Evolutionary conservation across 176 grass and related monocot genomes (phyloP).

Genomic region (Rhynchospora pubera): DNA sequence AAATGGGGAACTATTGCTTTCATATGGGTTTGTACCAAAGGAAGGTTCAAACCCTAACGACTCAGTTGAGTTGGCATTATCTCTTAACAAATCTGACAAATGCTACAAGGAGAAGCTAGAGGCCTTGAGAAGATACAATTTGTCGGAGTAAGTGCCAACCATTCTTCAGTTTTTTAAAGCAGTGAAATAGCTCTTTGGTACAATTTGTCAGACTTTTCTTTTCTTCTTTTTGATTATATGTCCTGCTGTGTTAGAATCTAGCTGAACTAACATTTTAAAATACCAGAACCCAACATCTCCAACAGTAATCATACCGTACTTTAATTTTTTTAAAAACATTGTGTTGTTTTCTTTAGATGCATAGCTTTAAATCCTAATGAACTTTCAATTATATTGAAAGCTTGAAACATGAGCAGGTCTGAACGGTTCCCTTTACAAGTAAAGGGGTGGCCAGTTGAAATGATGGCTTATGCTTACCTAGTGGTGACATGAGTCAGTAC

Average conservation of each 20-base stretch:
- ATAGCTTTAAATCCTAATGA: background rate
- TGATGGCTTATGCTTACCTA: slow-evolving; percentile 93
- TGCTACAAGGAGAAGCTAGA: slow-evolving; percentile 84
- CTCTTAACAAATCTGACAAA: slow-evolving; percentile 66
- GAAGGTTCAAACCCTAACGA: slow-evolving; percentile 96
- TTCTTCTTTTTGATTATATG: background rate
- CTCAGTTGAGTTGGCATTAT: slow-evolving; percentile 72
- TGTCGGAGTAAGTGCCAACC: slow-evolving; percentile 62
- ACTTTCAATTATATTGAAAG: slow-evolving; percentile 31
- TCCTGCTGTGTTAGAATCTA: background rate
- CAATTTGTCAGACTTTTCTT: no score
- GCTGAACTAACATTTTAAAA: background rate
- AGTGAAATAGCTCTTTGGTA: background rate
- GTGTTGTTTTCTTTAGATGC: slow-evolving; percentile 1
- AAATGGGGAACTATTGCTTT: slow-evolving; percentile 90
- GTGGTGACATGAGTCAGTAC: slow-evolving; percentile 54
- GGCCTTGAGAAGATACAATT: slow-evolving; percentile 57
- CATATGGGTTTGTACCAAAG: slow-evolving; percentile 96
- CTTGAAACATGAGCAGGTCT: slow-evolving; percentile 37
- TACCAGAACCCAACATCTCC: background rate
- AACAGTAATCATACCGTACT: background rate
- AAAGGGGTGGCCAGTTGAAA: slow-evolving; percentile 90
- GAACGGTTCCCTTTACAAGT: slow-evolving; percentile 87
- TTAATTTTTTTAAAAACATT: slow-evolving; percentile 12
- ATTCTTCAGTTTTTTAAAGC: slow-evolving; percentile 1